Conservation (phyloP, 139 green algal genomes). For the Nannochloris sp. region DNA sequence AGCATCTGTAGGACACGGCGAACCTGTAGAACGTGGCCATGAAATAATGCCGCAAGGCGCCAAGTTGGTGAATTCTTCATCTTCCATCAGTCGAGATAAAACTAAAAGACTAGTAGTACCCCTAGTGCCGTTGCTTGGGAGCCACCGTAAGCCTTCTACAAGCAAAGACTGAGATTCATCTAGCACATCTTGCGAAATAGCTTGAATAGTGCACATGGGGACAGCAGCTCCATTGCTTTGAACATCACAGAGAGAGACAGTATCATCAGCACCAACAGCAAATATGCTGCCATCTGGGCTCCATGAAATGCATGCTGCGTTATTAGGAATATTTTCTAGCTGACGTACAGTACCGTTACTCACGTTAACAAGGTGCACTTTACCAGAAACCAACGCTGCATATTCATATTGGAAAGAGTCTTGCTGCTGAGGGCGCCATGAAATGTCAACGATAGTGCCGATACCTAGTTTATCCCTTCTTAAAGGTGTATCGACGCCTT, state of each 20-base stretch:
- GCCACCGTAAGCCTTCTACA: slow-evolving; percentile 16
- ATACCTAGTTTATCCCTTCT: background rate
- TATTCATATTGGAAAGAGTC: background rate
- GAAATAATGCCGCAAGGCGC: slow-evolving; percentile 19
- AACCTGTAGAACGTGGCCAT: too few species aligned
- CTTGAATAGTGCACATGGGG: background rate
- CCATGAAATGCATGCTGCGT: slow-evolving; percentile 6
- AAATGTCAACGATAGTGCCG: background rate
- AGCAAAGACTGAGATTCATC: background rate
- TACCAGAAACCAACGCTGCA: slow-evolving; percentile 10
- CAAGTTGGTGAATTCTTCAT: background rate
- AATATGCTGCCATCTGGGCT: slow-evolving; percentile 17
- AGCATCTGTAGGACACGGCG: background rate
- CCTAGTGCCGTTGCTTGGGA: too few species aligned
- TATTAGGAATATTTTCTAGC: background rate
- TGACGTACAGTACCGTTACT: background rate
- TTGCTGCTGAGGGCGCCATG: background rate
- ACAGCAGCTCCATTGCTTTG: background rate
- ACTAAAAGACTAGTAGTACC: background rate
- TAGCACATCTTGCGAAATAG: background rate
- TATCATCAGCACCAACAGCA: slow-evolving; percentile 5
- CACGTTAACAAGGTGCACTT: slow-evolving; percentile 1
- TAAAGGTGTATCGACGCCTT: background rate
- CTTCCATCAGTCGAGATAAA: background rate
- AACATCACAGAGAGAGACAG: slow-evolving; percentile 1